Evolutionary conservation across 2,329 filamentous ascomycete genomes (phyloP).

Genomic region (Zymoseptoria crescenta): DNA sequence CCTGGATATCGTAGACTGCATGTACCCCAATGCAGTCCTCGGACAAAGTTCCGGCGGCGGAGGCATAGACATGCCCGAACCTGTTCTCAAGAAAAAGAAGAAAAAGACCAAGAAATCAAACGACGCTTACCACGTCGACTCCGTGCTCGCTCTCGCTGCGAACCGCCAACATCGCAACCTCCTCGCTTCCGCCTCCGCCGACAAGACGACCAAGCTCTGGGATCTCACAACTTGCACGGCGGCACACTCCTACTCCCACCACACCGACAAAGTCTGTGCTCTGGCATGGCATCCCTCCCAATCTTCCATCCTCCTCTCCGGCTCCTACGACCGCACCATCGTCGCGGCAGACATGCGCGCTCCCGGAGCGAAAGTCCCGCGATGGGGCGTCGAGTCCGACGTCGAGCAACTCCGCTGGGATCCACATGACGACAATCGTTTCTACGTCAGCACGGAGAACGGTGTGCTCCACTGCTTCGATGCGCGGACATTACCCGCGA

Average conservation of each 20-base stretch:
- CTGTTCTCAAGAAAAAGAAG: conserved; percentile 71
- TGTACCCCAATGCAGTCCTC: conserved; percentile 95
- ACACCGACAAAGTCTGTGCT: conserved; percentile 96
- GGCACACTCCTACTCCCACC: conserved; percentile 90
- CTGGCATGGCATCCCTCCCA: conserved; percentile 86
- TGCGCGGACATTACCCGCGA: conserved; percentile 64
- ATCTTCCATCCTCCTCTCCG: conserved; percentile 80
- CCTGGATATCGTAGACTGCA: conserved; percentile 88
- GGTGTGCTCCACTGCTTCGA: conserved; percentile 92
- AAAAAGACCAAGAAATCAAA: conserved; percentile 86
- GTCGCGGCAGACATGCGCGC: conserved; percentile 96
- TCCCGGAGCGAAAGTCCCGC: conserved; percentile 68
- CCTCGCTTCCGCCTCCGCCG: conserved; percentile 87
- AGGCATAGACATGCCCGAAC: conserved; percentile 14
- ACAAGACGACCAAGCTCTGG: conserved; percentile 97
- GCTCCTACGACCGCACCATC: conserved; percentile 89
- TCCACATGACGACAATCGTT: conserved; percentile 83
- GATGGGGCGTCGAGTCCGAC: conserved; percentile 92
- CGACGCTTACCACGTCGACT: conserved; percentile 87
- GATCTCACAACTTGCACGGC: conserved; percentile 86
- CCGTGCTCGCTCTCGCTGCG: conserved; percentile 80
- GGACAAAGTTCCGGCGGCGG: conserved; percentile 50
- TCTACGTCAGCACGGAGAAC: conserved; percentile 86
- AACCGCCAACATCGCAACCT: conserved; percentile 93
- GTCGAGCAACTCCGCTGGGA: conserved; percentile 92